phyloP scores from a whole-genome alignment of 108 stramenopile genomes.

The Hondaea fermentalgiana region DNA sequence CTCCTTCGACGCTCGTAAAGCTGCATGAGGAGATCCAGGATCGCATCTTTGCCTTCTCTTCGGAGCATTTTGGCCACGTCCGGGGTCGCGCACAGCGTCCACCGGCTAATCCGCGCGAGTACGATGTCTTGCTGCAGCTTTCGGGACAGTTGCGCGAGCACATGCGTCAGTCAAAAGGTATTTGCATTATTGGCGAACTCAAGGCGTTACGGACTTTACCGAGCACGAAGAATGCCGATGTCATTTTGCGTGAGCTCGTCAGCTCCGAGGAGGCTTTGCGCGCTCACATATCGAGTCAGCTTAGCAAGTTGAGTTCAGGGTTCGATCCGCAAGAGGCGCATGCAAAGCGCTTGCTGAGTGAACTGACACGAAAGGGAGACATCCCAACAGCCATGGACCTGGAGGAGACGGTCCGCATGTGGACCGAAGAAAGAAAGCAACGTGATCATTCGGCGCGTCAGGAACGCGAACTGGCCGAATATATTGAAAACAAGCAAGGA shows the following conservation, averaged over 20 bases:
- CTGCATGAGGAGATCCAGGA: too few species aligned
- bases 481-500: background rate
- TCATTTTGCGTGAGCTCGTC: background rate
- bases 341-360: too few species aligned
- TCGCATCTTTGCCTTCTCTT: too few species aligned
- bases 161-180: too few species aligned
- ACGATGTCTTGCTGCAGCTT: too few species aligned
- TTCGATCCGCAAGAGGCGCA: background rate
- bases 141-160: too few species aligned
- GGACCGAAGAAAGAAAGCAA: background rate
- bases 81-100: too few species aligned
- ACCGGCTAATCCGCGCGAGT: too few species aligned
- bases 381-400: background rate
- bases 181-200: too few species aligned
- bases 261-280: background rate
- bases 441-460: background rate
- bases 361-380: too few species aligned
- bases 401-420: background rate
- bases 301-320: background rate
- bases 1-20: too few species aligned
- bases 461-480: background rate
- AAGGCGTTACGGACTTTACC: background rate
- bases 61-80: too few species aligned
- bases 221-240: background rate
- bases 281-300: background rate